Evolutionary conservation across 2,329 filamentous ascomycete genomes (phyloP).

Genomic region (Talaromyces rugulosus): DNA sequence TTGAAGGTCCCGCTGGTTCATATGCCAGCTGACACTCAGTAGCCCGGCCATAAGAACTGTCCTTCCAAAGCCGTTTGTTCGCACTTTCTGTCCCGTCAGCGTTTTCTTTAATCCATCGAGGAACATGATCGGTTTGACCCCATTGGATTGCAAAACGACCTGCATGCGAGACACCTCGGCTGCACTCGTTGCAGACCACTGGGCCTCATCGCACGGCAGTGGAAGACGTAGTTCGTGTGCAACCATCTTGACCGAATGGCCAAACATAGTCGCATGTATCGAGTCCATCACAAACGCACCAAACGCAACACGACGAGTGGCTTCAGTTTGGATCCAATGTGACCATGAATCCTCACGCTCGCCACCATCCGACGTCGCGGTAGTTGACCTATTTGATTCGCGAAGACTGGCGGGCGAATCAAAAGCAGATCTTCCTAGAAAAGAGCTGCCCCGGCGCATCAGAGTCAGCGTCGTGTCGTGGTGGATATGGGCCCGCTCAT

Average conservation of each 20-base stretch:
- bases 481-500: slow-evolving; percentile 93
- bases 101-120: slow-evolving; percentile 88
- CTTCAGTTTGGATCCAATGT: slow-evolving; percentile 91
- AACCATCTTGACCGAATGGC: slow-evolving; percentile 94
- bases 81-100: slow-evolving; percentile 76
- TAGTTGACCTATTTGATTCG: slow-evolving; percentile 48
- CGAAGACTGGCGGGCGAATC: slow-evolving; percentile 77
- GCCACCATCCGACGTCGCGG: slow-evolving; percentile 56
- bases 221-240: slow-evolving; percentile 91
- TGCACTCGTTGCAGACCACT: slow-evolving; percentile 88
- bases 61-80: slow-evolving; percentile 88
- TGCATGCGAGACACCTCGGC: slow-evolving; percentile 83
- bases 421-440: slow-evolving; percentile 78
- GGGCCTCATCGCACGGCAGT: slow-evolving; percentile 83
- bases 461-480: slow-evolving; percentile 92
- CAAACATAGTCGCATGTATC: slow-evolving; percentile 96
- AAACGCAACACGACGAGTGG: slow-evolving; percentile 84
- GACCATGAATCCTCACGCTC: slow-evolving; percentile 91
- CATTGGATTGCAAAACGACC: slow-evolving; percentile 71
- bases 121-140: slow-evolving; percentile 80
- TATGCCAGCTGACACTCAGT: slow-evolving; percentile 92
- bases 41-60: slow-evolving; percentile 92
- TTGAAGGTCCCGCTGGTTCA: slow-evolving; percentile 93
- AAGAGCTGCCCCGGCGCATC: slow-evolving; percentile 87
- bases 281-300: slow-evolving; percentile 94